phyloP scores from a whole-genome alignment of 306 rosid species.

The Cucumis cinereus region DNA sequence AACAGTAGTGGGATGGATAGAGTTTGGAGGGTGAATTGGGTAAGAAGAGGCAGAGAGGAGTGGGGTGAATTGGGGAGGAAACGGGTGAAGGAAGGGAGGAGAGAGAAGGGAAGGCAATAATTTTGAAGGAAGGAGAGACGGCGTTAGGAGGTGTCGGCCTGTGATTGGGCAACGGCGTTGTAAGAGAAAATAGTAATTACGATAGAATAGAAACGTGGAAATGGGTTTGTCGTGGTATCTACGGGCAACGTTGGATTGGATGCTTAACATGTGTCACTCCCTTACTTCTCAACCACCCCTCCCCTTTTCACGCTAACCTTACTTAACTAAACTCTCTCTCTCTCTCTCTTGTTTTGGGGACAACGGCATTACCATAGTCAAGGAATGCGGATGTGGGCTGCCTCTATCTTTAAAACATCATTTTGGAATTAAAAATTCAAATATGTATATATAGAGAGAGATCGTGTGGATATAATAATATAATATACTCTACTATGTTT shows the following conservation, averaged over 20 bases:
- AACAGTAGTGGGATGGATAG: background rate
- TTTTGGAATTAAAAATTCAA: background rate
- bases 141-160: background rate
- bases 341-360: no score
- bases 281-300: background rate
- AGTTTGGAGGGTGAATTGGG: background rate
- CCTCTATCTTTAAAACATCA: background rate
- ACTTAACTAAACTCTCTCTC: background rate
- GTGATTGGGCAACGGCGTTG: background rate
- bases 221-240: background rate
- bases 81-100: background rate
- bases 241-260: background rate
- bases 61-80: background rate
- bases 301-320: background rate
- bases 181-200: background rate
- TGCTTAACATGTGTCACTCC: background rate
- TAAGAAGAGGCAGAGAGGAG: background rate
- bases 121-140: background rate
- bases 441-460: background rate
- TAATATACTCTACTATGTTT: background rate
- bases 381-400: background rate
- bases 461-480: no score
- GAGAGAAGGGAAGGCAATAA: background rate
- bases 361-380: no score
- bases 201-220: background rate